Evolutionary conservation across 345 rosid species (phyloP).

Genomic region (Aquilaria sinensis): DNA sequence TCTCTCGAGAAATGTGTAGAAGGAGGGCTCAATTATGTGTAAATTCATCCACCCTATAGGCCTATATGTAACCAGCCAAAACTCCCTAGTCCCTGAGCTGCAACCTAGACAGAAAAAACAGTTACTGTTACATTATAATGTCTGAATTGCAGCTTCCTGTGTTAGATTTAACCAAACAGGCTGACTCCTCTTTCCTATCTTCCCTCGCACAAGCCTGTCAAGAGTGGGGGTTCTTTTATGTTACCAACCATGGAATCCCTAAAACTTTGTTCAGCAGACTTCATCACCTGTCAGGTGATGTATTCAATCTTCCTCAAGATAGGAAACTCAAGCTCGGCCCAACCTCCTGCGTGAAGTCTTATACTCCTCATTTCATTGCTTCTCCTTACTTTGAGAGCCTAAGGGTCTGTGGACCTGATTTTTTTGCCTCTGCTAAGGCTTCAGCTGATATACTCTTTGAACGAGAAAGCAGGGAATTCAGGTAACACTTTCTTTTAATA

Average conservation of each 20-base stretch:
- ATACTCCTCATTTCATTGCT: constrained; percentile 70
- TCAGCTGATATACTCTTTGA: constrained; percentile 43
- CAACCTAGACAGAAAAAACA: background rate
- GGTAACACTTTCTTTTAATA: constrained; percentile 26
- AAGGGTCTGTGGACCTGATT: constrained; percentile 61
- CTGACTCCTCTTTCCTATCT: constrained; percentile 28
- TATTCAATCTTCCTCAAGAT: constrained; percentile 46
- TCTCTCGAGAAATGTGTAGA: constrained; percentile 3
- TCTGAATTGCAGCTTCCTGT: constrained; percentile 50
- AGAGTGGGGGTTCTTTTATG: constrained; percentile 70
- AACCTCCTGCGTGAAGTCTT: constrained; percentile 33
- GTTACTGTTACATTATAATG: constrained; percentile 26
- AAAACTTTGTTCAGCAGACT: constrained; percentile 30
- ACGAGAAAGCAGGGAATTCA: constrained; percentile 35
- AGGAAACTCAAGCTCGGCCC: constrained; percentile 68
- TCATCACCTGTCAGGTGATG: constrained; percentile 28
- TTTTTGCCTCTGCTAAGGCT: constrained; percentile 46
- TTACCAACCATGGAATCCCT: constrained; percentile 65
- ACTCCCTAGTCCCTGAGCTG: constrained; percentile 4
- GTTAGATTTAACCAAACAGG: constrained; percentile 51
- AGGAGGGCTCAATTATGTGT: background rate
- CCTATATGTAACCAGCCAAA: constrained; percentile 1
- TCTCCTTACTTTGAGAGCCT: constrained; percentile 81
- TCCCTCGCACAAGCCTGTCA: constrained; percentile 58
- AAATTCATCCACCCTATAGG: background rate